Evolutionary conservation across 441 rosid genomes (phyloP).

Genomic region (Geranium incanum): DNA sequence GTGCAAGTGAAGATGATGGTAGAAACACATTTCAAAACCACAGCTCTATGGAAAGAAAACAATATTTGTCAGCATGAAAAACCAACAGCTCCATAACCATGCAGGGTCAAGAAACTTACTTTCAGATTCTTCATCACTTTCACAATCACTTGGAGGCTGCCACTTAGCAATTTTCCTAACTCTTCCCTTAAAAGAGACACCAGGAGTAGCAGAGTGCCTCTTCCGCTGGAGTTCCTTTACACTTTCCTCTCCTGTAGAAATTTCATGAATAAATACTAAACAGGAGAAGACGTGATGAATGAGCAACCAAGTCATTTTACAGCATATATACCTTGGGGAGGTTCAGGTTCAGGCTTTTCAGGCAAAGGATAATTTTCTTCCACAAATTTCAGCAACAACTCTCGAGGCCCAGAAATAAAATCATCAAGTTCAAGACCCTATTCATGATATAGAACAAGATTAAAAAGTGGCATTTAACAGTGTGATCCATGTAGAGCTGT

Average conservation of each 20-base stretch:
- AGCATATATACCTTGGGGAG: conserved; percentile 55
- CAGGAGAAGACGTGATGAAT: conserved; percentile 15
- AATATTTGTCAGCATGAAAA: conserved; percentile 2
- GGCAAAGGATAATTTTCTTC: conserved; percentile 98
- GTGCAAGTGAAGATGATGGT: conserved; percentile 4
- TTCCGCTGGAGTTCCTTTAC: conserved; percentile 86
- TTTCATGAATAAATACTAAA: conserved; percentile 18
- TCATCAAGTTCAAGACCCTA: conserved; percentile 99
- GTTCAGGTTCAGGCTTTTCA: conserved; percentile 92
- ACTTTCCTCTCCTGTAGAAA: conserved; percentile 67
- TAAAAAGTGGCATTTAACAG: conserved; percentile 16
- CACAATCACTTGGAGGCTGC: conserved; percentile 83
- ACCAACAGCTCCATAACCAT: conserved; percentile 14
- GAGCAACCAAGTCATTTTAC: conserved; percentile 20
- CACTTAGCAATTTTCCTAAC: conserved; percentile 89
- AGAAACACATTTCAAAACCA: conserved; percentile 10
- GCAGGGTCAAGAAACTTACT: conserved; percentile 43
- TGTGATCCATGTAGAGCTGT: conserved; percentile 8
- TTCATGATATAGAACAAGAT: conserved; percentile 12
- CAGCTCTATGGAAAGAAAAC: neutral
- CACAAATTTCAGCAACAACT: conserved; percentile 87
- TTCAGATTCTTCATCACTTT: conserved; percentile 79
- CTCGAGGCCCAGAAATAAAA: conserved; percentile 98
- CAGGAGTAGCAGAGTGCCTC: conserved; percentile 88
- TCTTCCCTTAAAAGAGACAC: conserved; percentile 88